phyloP scores from a whole-genome alignment of 2,329 filamentous ascomycete species.

The Cyphellophora europaea region DNA sequence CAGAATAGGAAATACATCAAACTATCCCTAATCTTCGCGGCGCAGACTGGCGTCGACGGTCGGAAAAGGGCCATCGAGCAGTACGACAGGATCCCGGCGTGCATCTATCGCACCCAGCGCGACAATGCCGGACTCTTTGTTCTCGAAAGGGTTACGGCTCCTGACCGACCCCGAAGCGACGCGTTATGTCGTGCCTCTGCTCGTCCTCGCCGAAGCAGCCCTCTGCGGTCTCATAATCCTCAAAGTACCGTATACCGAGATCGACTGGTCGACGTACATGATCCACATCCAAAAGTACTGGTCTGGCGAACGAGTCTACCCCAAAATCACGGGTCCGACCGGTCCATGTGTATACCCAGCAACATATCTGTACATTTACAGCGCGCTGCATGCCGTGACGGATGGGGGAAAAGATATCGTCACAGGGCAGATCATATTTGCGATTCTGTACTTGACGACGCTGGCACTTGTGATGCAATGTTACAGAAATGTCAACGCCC shows the following conservation, averaged over 20 bases:
- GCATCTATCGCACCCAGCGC: no score
- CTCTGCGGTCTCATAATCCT: conserved; percentile 66
- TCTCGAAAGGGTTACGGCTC: no score
- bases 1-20: no score
- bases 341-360: conserved; percentile 94
- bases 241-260: conserved; percentile 88
- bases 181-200: conserved; percentile 41
- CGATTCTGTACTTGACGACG: conserved; percentile 65
- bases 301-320: conserved; percentile 80
- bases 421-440: conserved; percentile 77
- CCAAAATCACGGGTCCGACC: conserved; percentile 73
- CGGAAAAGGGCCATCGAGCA: no score
- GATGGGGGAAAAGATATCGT: conserved; percentile 65
- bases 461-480: conserved; percentile 70
- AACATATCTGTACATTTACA: conserved; percentile 87
- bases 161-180: not conserved
- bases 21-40: no score
- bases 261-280: conserved; percentile 98
- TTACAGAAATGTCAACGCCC: conserved; percentile 49
- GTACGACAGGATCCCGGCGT: no score
- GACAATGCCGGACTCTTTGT: no score
- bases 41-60: no score
- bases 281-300: conserved; percentile 69
- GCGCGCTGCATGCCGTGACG: conserved; percentile 67
- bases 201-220: conserved; percentile 60